phyloP scores from a whole-genome alignment of 305 asterid species.

The Fraxinus paxiana region DNA sequence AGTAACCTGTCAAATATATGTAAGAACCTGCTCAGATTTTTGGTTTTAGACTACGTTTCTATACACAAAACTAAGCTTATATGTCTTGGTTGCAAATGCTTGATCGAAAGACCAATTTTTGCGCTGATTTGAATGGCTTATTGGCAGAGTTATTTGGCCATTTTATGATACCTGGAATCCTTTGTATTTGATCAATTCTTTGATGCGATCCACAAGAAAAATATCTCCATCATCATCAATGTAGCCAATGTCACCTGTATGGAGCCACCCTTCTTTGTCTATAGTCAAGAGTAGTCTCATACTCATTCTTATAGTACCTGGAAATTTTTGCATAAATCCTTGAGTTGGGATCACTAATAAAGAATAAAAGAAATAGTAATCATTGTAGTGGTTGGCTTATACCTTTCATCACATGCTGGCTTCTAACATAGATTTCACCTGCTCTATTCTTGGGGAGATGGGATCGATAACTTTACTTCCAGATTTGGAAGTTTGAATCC shows the following conservation, averaged over 20 bases:
- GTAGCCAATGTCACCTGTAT: constrained; percentile 88
- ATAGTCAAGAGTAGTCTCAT: constrained; percentile 61
- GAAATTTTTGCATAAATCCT: not conserved
- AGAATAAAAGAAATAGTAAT: not conserved
- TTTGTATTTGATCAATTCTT: constrained; percentile 84
- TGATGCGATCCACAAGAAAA: constrained; percentile 83
- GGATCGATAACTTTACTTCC: constrained; percentile 82
- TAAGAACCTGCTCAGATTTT: not conserved
- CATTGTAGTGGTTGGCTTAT: not conserved
- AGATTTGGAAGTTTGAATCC: constrained; percentile 85
- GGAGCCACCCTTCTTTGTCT: constrained; percentile 86
- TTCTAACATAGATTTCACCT: constrained; percentile 79
- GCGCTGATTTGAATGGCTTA: not conserved
- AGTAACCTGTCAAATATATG: constrained; percentile 55
- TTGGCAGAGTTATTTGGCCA: not conserved
- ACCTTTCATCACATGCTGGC: constrained; percentile 94
- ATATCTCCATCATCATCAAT: constrained; percentile 80
- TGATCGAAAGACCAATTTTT: not conserved
- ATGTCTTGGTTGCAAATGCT: not conserved
- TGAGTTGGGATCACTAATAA: not conserved
- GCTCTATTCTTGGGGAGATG: constrained; percentile 62
- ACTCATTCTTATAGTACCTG: constrained; percentile 84
- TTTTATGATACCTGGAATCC: constrained; percentile 68
- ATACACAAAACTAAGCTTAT: not conserved
- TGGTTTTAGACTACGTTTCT: not conserved